These are phyloP conservation scores for Musa schizocarpa DNA, from an alignment of 176 grass and related monocot genomes.

Conservation along the genomic window DNA sequence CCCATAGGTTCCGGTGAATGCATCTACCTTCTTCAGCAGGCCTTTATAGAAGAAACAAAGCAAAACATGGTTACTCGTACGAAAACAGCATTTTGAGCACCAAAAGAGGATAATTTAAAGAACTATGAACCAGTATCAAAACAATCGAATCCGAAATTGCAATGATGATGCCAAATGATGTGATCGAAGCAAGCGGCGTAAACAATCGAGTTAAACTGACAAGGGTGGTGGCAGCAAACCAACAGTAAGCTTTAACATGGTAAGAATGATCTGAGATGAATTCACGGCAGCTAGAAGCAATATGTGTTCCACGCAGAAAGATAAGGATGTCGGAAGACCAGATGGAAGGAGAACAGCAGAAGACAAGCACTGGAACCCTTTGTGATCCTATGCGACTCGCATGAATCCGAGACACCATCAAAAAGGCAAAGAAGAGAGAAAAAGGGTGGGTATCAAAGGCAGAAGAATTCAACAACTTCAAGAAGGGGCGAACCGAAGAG, in stretches of 20 bases:
- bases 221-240: too few species aligned
- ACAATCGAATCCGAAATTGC: not conserved
- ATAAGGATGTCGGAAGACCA: too few species aligned
- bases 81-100: too few species aligned
- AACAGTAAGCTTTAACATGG: not conserved
- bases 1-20: conserved; percentile 70
- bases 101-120: too few species aligned
- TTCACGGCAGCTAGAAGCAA: too few species aligned
- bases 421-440: not conserved
- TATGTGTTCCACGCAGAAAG: too few species aligned
- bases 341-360: too few species aligned
- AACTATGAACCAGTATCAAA: not conserved
- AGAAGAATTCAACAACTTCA: too few species aligned
- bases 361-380: too few species aligned
- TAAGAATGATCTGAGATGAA: not conserved
- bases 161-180: not conserved
- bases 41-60: conserved; percentile 29
- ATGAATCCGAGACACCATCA: too few species aligned
- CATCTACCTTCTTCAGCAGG: conserved; percentile 17
- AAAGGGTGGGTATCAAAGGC: too few species aligned
- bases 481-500: not conserved
- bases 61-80: not conserved
- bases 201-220: not conserved
- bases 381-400: too few species aligned
- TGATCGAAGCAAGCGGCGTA: not conserved